phyloP scores from a whole-genome alignment of 1,284 basidiomycete species.

The Cystobasidiaceae sp. region DNA sequence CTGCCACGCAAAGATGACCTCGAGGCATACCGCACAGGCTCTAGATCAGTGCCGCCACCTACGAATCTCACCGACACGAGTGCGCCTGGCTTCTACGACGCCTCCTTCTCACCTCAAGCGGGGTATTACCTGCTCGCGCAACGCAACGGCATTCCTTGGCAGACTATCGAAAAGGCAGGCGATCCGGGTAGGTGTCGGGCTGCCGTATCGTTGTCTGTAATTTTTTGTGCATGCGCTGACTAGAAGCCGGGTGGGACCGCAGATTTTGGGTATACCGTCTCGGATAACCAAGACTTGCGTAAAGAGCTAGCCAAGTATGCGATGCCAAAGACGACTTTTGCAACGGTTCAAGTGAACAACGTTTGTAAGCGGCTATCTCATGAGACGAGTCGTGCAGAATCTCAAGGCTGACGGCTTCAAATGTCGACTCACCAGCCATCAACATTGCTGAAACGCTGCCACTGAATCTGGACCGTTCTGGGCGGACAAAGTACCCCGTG shows the following conservation, averaged over 20 bases:
- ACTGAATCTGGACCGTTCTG: constrained; percentile 82
- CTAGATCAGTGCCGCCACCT: constrained; percentile 48
- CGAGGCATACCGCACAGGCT: constrained; percentile 35
- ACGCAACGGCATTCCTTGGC: constrained; percentile 79
- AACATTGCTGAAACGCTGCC: constrained; percentile 87
- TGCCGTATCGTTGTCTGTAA: too few relatives aligned
- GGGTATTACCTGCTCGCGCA: constrained; percentile 81
- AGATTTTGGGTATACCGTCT: constrained; percentile 48
- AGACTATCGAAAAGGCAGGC: constrained; percentile 64
- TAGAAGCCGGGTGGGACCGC: background rate
- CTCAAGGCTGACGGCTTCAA: background rate
- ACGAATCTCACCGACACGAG: constrained; percentile 63
- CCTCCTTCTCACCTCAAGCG: constrained; percentile 71
- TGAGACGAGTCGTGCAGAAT: background rate
- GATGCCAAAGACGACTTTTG: constrained; percentile 62
- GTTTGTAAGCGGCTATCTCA: constrained; percentile 15
- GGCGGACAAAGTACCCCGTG: constrained; percentile 87
- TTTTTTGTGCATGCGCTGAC: background rate
- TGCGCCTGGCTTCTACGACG: constrained; percentile 59
- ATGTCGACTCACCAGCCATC: constrained; percentile 55
- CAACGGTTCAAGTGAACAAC: constrained; percentile 67
- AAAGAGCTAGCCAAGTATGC: constrained; percentile 65
- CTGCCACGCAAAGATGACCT: constrained; percentile 52
- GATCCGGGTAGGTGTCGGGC: constrained; percentile 55
- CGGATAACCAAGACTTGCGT: constrained; percentile 68